A percentile compares a stretch with the other conserved stretches of the same genome.
Evolutionary conservation across 345 rosid genomes (phyloP).

Genomic region (Raphanus sativus): DNA sequence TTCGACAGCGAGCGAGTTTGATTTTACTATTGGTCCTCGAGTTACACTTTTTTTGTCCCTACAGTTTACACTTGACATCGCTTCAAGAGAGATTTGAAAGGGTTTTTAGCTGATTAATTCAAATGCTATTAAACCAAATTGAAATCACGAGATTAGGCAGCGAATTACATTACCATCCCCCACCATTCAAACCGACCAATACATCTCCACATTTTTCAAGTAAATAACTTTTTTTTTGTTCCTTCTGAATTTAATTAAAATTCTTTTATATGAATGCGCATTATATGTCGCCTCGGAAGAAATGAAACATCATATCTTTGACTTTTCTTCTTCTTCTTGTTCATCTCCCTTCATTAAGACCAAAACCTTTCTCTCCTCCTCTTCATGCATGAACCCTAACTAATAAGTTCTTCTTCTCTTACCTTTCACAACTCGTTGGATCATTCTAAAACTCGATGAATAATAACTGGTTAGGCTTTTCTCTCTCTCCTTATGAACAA

Average conservation of each 20-base stretch:
- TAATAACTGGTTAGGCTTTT: slow-evolving; percentile 75
- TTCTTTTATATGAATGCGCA: slow-evolving; percentile 31
- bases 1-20: slow-evolving; percentile 33
- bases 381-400: slow-evolving; percentile 47
- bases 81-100: neutral
- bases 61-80: neutral
- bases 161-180: slow-evolving; percentile 14
- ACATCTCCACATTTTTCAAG: slow-evolving; percentile 40
- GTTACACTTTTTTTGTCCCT: neutral
- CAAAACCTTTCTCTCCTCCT: slow-evolving; percentile 32
- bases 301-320: slow-evolving; percentile 33
- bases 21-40: slow-evolving; percentile 33
- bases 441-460: slow-evolving; percentile 42
- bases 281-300: slow-evolving; percentile 35
- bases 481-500: slow-evolving; percentile 68
- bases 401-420: slow-evolving; percentile 19
- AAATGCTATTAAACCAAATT: neutral
- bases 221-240: neutral
- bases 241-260: neutral
- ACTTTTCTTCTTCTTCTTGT: slow-evolving; percentile 42
- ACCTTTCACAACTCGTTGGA: neutral
- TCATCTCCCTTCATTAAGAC: slow-evolving; percentile 33
- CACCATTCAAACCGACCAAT: slow-evolving; percentile 39
- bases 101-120: neutral
- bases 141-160: neutral